Evolutionary conservation across 805 yeast genomes (phyloP).

Genomic region (Candida coquimbonensis): DNA sequence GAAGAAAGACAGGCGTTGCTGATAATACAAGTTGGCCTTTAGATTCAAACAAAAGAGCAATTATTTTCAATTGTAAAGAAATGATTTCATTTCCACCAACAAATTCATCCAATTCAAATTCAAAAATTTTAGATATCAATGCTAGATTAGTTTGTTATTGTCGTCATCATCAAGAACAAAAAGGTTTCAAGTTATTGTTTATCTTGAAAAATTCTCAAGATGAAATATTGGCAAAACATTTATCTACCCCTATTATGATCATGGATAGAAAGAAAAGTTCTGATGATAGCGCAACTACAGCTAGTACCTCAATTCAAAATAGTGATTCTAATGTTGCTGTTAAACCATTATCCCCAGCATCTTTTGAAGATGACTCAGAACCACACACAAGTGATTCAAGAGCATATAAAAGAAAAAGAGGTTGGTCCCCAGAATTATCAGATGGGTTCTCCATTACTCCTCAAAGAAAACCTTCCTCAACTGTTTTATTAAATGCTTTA

Average conservation of each 20-base stretch:
- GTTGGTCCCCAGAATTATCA: conserved; percentile 27
- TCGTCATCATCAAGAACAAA: conserved; percentile 86
- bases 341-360: conserved; percentile 50
- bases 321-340: conserved; percentile 15
- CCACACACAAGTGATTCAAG: conserved; percentile 35
- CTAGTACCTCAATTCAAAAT: conserved; percentile 8
- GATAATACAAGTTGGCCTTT: conserved; percentile 77
- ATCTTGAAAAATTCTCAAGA: conserved; percentile 57
- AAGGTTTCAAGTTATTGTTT: conserved; percentile 72
- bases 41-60: conserved; percentile 67
- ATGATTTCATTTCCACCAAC: conserved; percentile 61
- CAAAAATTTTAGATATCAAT: conserved; percentile 39
- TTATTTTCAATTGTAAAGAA: conserved; percentile 88
- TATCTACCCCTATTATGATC: conserved; percentile 75
- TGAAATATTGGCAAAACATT: conserved; percentile 60
- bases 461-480: conserved; percentile 29
- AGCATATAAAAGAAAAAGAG: conserved; percentile 40
- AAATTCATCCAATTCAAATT: conserved; percentile 17
- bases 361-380: conserved; percentile 56
- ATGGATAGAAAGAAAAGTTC: conserved; percentile 76
- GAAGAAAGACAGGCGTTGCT: conserved; percentile 77
- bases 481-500: conserved; percentile 21
- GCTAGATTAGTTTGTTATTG: conserved; percentile 92
- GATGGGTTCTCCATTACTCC: conserved; percentile 33
- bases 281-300: conserved; percentile 11